Conservation (phyloP, 495 filamentous ascomycete genomes). For the Xylaria nigripes region DNA sequence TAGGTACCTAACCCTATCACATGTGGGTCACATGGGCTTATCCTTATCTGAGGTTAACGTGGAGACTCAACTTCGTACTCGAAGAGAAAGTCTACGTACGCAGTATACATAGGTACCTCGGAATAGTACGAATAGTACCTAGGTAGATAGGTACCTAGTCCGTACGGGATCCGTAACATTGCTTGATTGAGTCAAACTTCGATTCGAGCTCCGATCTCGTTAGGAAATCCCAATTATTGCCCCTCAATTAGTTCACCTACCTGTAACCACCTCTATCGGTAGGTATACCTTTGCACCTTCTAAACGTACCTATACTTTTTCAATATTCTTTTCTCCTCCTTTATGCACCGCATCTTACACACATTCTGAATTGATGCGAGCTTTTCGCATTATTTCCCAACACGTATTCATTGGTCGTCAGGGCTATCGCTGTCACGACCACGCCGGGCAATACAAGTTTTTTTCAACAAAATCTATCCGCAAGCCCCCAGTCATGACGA, state of each 20-base stretch:
- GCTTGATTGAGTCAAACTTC: neutral
- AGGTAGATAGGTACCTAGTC: too few relatives aligned
- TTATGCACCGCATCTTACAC: neutral
- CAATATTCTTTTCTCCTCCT: neutral
- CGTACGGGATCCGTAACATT: neutral
- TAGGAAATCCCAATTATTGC: neutral
- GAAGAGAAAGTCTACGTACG: too few relatives aligned
- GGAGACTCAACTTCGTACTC: too few relatives aligned
- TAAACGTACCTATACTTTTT: neutral
- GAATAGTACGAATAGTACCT: too few relatives aligned
- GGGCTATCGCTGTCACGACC: neutral
- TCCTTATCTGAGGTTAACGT: too few relatives aligned
- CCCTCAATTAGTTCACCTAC: neutral
- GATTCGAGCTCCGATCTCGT: conserved; percentile 7
- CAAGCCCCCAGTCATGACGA: conserved; percentile 27
- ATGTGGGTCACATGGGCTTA: too few relatives aligned
- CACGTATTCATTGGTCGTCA: conserved; percentile 4
- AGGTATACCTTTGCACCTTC: too few relatives aligned
- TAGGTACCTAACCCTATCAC: too few relatives aligned
- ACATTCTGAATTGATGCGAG: conserved; percentile 4
- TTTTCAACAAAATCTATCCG: neutral
- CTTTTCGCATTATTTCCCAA: neutral
- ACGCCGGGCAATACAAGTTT: neutral
- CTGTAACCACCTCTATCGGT: too few relatives aligned
- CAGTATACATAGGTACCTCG: too few relatives aligned